Evolutionary conservation across 139 green algal genomes (phyloP), one percentile per base, ranked within the genome.

Genomic region (Astrephomene gubernaculifera): DNA sequence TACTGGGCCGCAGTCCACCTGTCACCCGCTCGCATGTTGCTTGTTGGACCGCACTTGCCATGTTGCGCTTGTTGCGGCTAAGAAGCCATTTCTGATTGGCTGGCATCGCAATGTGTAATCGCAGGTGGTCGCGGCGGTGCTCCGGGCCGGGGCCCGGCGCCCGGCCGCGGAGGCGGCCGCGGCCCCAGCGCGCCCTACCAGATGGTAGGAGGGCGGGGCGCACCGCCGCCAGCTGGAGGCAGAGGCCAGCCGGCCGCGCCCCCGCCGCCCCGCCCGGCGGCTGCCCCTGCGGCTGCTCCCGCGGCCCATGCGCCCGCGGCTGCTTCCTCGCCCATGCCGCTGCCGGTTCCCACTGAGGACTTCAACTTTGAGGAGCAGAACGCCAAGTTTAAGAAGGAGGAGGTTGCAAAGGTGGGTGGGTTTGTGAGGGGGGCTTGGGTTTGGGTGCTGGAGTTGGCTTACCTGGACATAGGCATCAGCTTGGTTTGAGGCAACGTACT

Each of bases 291-390:
- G 33, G 64, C 38, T 24, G 64, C 45, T 7, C 44, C 88, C 0
- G 67, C 49, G 1, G 61, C 61, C 25, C 43, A 85, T 64, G 86
- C 52, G 81, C 49, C 36, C 61, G 44, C 71, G 17, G 33, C 79
- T 35, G 24, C 49, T 6, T 44, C 81, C 10, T 52, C 81, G 31
- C 71, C 92, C 21, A 85, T 90, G 64, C 67, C 90, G 65, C 82
- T 95, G 29, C 84, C 87, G 35, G 90, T 96, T n/a, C 94, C 92
- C 39, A 87, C 88, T 36, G 96, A 98, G 85, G 96, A 97, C 71
- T 98, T 97, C 80, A 90, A 98, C 85, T 98, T 98, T 86, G 91
- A 96, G 80, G 94, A 94, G 80, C 88, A 89, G 64, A 89, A 97
- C 43, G 84, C 88, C 52, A 95, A 95, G 83, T 98, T 98, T 83